phyloP scores from a whole-genome alignment of 2,329 filamentous ascomycete genomes.

The Ophiosphaerella herpotricha region DNA sequence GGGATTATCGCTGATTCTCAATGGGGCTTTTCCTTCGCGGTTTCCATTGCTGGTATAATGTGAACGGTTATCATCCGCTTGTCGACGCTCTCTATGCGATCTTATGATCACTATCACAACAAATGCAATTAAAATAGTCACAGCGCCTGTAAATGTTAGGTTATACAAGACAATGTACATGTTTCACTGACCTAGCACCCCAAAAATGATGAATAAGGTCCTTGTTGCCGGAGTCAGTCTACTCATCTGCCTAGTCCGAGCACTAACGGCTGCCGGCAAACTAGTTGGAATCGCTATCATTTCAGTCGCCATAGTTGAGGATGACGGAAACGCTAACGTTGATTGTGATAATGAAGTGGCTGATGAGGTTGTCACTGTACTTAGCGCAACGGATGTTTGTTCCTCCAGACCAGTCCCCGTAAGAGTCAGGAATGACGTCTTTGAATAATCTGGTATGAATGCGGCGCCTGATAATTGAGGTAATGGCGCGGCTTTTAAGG shows the following conservation, averaged over 20 bases:
- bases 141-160: slow-evolving; percentile 5
- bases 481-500: too few species aligned
- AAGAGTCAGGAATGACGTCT: not conserved
- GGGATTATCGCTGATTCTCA: not conserved
- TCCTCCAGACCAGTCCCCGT: not conserved
- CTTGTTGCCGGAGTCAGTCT: slow-evolving; percentile 9
- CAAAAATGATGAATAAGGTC: slow-evolving; percentile 13
- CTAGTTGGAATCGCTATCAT: not conserved
- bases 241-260: not conserved
- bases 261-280: not conserved
- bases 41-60: not conserved
- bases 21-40: not conserved
- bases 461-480: too few species aligned
- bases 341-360: not conserved
- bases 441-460: too few species aligned
- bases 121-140: slow-evolving; percentile 11
- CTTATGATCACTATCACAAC: slow-evolving; percentile 6
- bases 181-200: slow-evolving; percentile 7
- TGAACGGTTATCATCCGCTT: slow-evolving; percentile 1
- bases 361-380: not conserved
- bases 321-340: not conserved
- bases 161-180: not conserved
- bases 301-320: not conserved
- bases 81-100: slow-evolving; percentile 3
- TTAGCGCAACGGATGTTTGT: not conserved